A percentile compares a stretch with the other conserved stretches of the same genome.
Evolutionary conservation across 2,329 filamentous ascomycete species (phyloP).

Genomic region (Colletotrichum zoysiae): DNA sequence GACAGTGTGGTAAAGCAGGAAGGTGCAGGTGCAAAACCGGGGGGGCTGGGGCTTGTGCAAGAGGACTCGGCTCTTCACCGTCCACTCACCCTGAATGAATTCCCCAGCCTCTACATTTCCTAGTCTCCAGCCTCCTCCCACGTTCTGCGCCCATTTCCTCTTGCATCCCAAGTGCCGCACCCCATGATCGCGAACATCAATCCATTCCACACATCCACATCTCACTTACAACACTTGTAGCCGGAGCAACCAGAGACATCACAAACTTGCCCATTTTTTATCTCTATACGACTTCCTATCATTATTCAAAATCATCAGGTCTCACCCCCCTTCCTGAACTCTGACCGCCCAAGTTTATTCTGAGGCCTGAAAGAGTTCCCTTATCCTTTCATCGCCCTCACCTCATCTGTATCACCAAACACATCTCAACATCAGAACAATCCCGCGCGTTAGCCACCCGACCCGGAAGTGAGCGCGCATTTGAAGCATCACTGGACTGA

Average conservation of each 20-base stretch:
- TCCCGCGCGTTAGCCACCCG: constrained; percentile 1
- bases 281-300: constrained; percentile 16
- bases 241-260: constrained; percentile 39
- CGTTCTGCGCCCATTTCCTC: constrained; percentile 35
- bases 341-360: constrained; percentile 18
- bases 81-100: constrained; percentile 10
- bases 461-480: constrained; percentile 9
- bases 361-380: constrained; percentile 5
- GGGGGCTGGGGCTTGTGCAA: constrained; percentile 39
- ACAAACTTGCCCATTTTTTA: constrained; percentile 10
- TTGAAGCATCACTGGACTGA: neutral
- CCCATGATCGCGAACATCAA: constrained; percentile 39
- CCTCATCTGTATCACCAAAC: constrained; percentile 5
- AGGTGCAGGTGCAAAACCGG: constrained; percentile 29
- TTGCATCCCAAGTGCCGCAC: constrained; percentile 36
- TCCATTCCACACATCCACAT: constrained; percentile 41
- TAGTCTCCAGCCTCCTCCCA: constrained; percentile 39
- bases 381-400: constrained; percentile 7
- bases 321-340: constrained; percentile 5
- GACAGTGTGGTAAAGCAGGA: neutral
- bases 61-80: constrained; percentile 14
- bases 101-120: constrained; percentile 38
- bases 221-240: constrained; percentile 40
- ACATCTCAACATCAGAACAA: constrained; percentile 8
- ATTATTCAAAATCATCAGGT: constrained; percentile 17